Base-by-base conservation (phyloP, 2,329 filamentous ascomycete species). In the Colletotrichum phormii region DNA sequence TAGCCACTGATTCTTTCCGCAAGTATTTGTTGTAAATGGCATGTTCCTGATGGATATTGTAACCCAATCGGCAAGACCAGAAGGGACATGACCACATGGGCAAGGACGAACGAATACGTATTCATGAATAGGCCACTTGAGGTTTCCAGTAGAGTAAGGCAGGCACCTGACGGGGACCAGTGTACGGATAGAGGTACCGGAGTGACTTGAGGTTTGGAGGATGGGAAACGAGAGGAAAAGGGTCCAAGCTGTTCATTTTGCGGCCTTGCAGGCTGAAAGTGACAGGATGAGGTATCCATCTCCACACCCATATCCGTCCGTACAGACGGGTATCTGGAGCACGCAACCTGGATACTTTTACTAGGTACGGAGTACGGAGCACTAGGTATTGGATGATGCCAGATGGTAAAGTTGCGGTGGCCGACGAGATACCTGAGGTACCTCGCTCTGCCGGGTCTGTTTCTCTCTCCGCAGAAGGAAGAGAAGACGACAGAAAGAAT, bases 341-440 rank as follows among this genome's bases (percentile, higher is more conserved):
- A 51, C 46, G 46, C 65, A 62, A 67, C 42, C 42, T 49, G 8
- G 18, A 22, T 22, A n/a, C 26, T 29, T 29, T 29, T 29, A 29
- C 26, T 29, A 29, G 26, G 26, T 29, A 29, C 26, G 26, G 26
- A 29, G 26, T 4, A 29, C 26, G 26, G 26, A 29, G 26, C 26
- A 29, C 42, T n/a, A 11, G 18, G 42, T 42, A 18, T 15, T 42
- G 37, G 37, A 42, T 42, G 37, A 42, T 42, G 37, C 37, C 37
- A 42, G 15, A 42, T 42, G 37, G 37, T 1, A 42, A 26, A 53
- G 49, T 42, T 31, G 46, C 60, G 60, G 60, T 63, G 42, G 26
- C 60, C 60, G 42, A 53, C 29, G 60, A 53, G 61, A 63, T 63
- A 63, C 46, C 61, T 63, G n/a, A 54, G 61, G 61, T 53, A 63